Base-by-base conservation (phyloP, 2,329 filamentous ascomycete genomes). In the Aspergillus ustus region DNA sequence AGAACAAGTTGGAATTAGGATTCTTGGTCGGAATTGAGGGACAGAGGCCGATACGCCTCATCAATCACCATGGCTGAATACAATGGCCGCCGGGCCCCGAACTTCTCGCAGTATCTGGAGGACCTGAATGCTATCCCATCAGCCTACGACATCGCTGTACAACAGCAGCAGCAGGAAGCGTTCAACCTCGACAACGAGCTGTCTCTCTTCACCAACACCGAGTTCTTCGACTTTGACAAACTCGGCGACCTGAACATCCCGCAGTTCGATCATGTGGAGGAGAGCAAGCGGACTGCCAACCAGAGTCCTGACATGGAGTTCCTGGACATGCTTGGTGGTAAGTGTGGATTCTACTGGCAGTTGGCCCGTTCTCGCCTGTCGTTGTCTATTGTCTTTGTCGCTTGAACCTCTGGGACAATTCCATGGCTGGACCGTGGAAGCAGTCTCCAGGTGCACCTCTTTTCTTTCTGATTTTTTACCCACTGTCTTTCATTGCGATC, bases 31-130 rank as follows among this genome's bases (percentile, higher is more conserved):
- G 29, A 43, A 17, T 51, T 37, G 37, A 20, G 22, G 20, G 28
- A 17, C 19, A 58, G 61, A 66, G 63, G 66, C 50, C 34, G 19
- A 44, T 20, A 59, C 55, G 45, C 62, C 66, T 65, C 64, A 15
- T 53, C 49, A 69, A 45, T 25, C 57, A 71, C 58, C 72, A 93
- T 93, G 90, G 87, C 91, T 76, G 85, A 83, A 75, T 93, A 88
- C 84, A 88, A 85, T 78, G 89, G 89, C 73, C 90, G 92, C 65
- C 88, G 90, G 74, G 91, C 87, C 70, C 90, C 91, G 73, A 96
- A 96, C 77, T 91, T 97, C 79, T 93, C 92, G 73, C 90, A 93
- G 73, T 96, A 95, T 81, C 85, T 97, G 67, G 90, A 91, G 72
- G 90, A 93, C 69, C 84, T 97, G 71, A 97, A 97, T 82, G 86